Base-by-base conservation (phyloP, 2,329 filamentous ascomycete species). In the Diplodia seriata region DNA sequence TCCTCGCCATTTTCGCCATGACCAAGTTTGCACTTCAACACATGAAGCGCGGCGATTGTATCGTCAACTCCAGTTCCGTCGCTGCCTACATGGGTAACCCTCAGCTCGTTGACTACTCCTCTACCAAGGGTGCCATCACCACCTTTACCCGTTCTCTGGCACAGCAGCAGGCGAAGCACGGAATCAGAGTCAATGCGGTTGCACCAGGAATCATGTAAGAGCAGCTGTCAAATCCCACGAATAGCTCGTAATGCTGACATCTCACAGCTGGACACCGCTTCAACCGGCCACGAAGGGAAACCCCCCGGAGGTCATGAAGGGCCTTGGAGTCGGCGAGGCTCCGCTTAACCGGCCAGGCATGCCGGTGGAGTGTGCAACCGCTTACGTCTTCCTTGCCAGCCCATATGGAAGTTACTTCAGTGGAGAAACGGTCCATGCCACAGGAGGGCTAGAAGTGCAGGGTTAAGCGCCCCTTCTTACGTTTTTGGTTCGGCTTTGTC, bases 101-200 rank as follows among this genome's bases (percentile, higher is more conserved):
- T 2, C 68, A 72, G 20, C 68, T 71, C 20, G 74, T 87, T 1
- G 86, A 88, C 73, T 88, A 88, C 71, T 79, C 83, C 2, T 77
- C 85, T 11, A 87, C 85, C 6, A 89, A 89, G 72, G 86, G 85
- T 7, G 85, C 86, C 29, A 86, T 89, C 67, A 80, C 83, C 2
- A 82, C 83, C 0, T 88, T 88, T 70, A 88, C 86, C 0, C 78
- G 82, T 14, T 79, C 84, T 5, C 75, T 88, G 47, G 81, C 85
- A 0, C 80, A 84, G 69, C 83, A 88, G 67, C 76, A 87, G 4
- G 78, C 83, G n/a, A 78, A 82, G 1, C 85, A 84, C 71, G 87
- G 86, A 2, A 88, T 89, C 66, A 79, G 85, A 2, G 85, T 88
- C 51, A 88, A 82, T 36, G 71, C 71, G 5, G 73, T 74, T 11